Evolutionary conservation across 768 basidiomycete genomes (phyloP).

Genomic region (Boletus eberwhitei): DNA sequence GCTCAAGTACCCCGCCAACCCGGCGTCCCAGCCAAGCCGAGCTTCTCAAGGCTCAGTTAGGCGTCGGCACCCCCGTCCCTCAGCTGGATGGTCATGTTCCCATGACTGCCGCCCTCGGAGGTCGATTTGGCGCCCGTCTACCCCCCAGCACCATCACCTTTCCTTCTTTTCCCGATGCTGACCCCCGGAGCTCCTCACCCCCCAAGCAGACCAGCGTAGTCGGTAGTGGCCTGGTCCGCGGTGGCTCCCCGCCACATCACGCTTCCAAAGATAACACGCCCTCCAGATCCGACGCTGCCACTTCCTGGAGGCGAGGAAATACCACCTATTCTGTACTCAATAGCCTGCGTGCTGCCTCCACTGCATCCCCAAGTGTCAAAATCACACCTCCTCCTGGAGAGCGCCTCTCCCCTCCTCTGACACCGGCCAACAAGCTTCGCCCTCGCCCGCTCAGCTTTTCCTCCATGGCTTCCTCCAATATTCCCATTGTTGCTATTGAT

Average conservation of each 20-base stretch:
- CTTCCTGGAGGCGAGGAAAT: constrained; percentile 77
- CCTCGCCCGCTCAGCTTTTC: constrained; percentile 69
- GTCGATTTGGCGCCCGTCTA: constrained; percentile 66
- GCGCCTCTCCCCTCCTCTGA: constrained; percentile 45
- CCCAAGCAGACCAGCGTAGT: constrained; percentile 65
- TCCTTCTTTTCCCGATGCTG: constrained; percentile 40
- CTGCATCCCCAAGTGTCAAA: constrained; percentile 59
- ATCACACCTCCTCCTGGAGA: constrained; percentile 71
- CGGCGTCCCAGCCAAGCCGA: constrained; percentile 72
- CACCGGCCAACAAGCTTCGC: constrained; percentile 41
- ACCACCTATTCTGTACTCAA: constrained; percentile 68
- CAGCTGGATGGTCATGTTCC: constrained; percentile 59
- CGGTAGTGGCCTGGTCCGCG: constrained; percentile 70
- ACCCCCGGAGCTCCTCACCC: constrained; percentile 38
- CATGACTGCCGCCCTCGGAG: constrained; percentile 78
- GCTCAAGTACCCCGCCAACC: constrained; percentile 53
- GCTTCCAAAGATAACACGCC: constrained; percentile 36
- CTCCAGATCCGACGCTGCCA: constrained; percentile 79
- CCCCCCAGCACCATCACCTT: constrained; percentile 38
- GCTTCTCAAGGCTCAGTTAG: constrained; percentile 58
- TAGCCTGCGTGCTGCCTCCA: constrained; percentile 56
- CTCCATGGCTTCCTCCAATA: constrained; percentile 41
- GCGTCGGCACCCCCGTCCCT: constrained; percentile 29
- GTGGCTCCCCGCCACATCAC: constrained; percentile 44
- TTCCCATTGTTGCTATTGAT: constrained; percentile 56